Evolutionary conservation across 1,139 yeast species (phyloP), one percentile per base, ranked within the genome.

Genomic region (Magnusiomyces sp.): DNA sequence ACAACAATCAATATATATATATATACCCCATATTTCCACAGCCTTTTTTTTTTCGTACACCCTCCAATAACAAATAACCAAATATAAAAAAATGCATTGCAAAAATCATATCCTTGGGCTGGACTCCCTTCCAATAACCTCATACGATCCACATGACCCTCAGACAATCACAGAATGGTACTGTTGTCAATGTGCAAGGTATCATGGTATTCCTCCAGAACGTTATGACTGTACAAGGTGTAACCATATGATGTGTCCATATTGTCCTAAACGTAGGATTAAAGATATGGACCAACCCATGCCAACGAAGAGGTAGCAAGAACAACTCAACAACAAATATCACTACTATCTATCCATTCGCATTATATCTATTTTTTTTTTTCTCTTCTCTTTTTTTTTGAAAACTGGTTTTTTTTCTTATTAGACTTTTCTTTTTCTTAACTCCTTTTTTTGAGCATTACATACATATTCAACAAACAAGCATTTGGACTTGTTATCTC

Each of bases 141-240:
- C 32, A 13, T 49, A 48, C 42, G 59, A 59, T 50, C 62, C 63
- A 58, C 66, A 55, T 16, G 67, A 63, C 50, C 67, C 65, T 9
- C 55, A 61, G 46, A 63, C 64, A 29, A 64, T 66, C 46, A 60
- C 63, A 7, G 68, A 66, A 46, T 67, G 70, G 71, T 65, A 66
- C 58, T 67, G 71, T 57, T 67, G 71, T 54, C 64, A 63, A 46
- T 67, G 71, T 49, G 70, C 63, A 6, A 55, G 62, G 45, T 65
- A 62, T 50, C 68, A 62, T 45, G 66, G 68, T 9, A 58, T 59
- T 19, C 66, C 67, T 10, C 67, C 66, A 2, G 56, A 56, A 14
- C 58, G 68, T 9, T 63, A 62, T 50, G 68, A 63, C 50, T 67
- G 71, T 50, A 57, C 62, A 1, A 55, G 71, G 23, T 67, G 71